Conservation (phyloP, 2,329 filamentous ascomycete genomes). For the Dactylonectria estremocensis region DNA sequence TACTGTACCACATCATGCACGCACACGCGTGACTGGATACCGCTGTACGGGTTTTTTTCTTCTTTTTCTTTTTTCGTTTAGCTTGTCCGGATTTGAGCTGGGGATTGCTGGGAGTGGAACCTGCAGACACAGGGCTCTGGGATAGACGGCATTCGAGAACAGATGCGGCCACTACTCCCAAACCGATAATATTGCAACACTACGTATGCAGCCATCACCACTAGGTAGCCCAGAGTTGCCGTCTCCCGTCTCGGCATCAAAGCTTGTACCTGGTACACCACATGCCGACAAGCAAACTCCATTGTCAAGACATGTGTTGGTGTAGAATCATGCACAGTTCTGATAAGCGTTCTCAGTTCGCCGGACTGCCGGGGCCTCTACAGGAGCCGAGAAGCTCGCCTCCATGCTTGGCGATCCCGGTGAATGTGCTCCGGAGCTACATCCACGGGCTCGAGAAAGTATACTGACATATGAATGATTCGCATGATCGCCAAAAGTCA, state of each 20-base stretch:
- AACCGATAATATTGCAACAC: conserved; percentile 18
- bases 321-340: background rate
- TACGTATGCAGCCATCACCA: background rate
- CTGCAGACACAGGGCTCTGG: conserved; percentile 26
- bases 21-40: conserved; percentile 23
- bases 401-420: conserved; percentile 40
- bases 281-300: background rate
- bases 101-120: conserved; percentile 22
- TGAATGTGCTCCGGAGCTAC: conserved; percentile 38
- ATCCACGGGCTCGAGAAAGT: background rate
- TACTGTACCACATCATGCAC: conserved; percentile 1
- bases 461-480: background rate
- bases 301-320: conserved; percentile 17
- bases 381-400: conserved; percentile 29
- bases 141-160: conserved; percentile 17
- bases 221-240: conserved; percentile 12
- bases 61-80: conserved; percentile 25
- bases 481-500: background rate
- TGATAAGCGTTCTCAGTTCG: conserved; percentile 28
- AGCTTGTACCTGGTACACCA: conserved; percentile 2
- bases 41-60: background rate
- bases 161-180: conserved; percentile 3
- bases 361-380: conserved; percentile 31
- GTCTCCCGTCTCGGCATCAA: conserved; percentile 31
- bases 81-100: conserved; percentile 20